A percentile compares a stretch with the other conserved stretches of the same genome.
Conservation (phyloP, 371 early-diverging fungal species). For the Saksenaea oblongispora region DNA sequence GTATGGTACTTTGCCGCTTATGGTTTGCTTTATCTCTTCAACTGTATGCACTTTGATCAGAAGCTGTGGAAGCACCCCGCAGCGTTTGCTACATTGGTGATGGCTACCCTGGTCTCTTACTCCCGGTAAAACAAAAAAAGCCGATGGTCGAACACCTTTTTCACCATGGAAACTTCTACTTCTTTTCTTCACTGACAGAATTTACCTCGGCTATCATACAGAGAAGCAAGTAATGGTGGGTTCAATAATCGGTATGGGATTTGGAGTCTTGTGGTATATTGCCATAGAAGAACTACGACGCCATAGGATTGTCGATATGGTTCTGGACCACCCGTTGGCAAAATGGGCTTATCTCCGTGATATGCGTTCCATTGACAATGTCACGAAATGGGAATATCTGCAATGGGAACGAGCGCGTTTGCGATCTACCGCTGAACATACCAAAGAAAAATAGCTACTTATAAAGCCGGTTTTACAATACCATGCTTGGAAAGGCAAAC, state of each 20-base stretch:
- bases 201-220: constrained; percentile 86
- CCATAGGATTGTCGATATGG: constrained; percentile 33
- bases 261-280: constrained; percentile 67
- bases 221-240: constrained; percentile 77
- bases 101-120: constrained; percentile 51
- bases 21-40: constrained; percentile 60
- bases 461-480: no score
- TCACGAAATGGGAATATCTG: constrained; percentile 62
- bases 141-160: background rate
- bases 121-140: constrained; percentile 53
- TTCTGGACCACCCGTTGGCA: constrained; percentile 45
- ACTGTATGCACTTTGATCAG: constrained; percentile 35
- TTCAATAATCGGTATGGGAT: constrained; percentile 52
- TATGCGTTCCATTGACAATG: constrained; percentile 52
- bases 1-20: constrained; percentile 83
- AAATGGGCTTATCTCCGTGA: constrained; percentile 62
- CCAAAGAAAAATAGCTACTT: background rate
- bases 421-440: background rate
- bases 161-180: background rate
- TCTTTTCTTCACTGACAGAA: constrained; percentile 41
- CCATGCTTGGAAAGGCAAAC: no score
- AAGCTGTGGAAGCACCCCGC: constrained; percentile 45
- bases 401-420: constrained; percentile 34
- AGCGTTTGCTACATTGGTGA: constrained; percentile 26
- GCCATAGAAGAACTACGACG: constrained; percentile 45